Evolutionary conservation across 108 stramenopile genomes (phyloP).

Genomic region (Pseudonitzschia pungens): DNA sequence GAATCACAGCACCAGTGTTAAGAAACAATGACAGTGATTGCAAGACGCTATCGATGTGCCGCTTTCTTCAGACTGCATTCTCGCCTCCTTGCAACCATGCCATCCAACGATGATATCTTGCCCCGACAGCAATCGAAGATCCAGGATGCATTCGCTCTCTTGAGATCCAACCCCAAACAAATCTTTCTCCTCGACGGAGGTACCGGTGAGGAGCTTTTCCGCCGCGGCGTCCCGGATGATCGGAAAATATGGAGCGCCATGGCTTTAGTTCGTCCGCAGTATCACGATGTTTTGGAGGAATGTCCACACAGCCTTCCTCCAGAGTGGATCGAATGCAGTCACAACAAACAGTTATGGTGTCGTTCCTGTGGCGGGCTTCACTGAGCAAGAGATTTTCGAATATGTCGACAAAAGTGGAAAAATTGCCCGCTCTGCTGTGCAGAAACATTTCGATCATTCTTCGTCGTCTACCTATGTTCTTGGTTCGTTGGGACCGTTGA

Average conservation of each 20-base stretch:
- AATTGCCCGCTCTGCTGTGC: constrained; percentile 54
- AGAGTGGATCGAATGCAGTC: constrained; percentile 63
- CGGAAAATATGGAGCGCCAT: constrained; percentile 80
- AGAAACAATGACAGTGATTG: too few species aligned
- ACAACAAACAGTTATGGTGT: constrained; percentile 84
- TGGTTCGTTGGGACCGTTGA: constrained; percentile 74
- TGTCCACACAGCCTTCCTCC: constrained; percentile 69
- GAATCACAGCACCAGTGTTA: too few species aligned
- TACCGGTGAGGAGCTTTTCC: constrained; percentile 84
- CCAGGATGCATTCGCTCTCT: background rate
- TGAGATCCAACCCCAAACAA: constrained; percentile 14
- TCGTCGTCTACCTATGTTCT: constrained; percentile 37
- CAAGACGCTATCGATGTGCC: too few species aligned
- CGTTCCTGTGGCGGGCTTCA: constrained; percentile 77
- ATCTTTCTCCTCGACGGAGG: constrained; percentile 73
- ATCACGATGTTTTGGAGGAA: constrained; percentile 57
- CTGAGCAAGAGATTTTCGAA: constrained; percentile 39
- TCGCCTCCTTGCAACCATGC: background rate
- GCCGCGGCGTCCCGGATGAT: constrained; percentile 76
- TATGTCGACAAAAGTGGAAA: constrained; percentile 43
- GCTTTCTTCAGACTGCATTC: background rate
- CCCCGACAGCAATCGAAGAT: background rate
- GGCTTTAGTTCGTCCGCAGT: constrained; percentile 49
- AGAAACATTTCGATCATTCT: background rate
- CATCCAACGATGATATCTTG: background rate